Evolutionary conservation across 176 grass and related monocot genomes (phyloP), one percentile per base, ranked within the genome.

Genomic region (Musa troglodytarum): DNA sequence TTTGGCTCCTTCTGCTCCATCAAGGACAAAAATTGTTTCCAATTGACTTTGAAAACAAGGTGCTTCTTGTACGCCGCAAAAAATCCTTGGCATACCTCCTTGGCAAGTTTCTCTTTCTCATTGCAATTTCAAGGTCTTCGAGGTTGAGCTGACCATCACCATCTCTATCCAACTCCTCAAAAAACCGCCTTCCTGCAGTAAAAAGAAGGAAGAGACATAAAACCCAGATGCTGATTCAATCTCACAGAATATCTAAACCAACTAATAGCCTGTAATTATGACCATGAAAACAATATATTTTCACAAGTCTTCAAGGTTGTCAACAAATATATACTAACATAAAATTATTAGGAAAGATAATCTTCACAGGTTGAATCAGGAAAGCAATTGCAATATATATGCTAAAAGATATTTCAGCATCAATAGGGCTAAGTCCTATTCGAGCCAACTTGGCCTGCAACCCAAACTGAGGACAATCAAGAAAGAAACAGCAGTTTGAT

Each of bases 1-100:
- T 90, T 93, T 61, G 94, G 68, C 76, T 98, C 90, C 80, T 98
- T 98, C 86, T 98, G 94, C 88, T 98, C 94, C 94, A 98, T 98
- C 71, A 93, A 86, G 65, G 90, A 89, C 55, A 91, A 74, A 85
- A 91, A 98, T 59, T 98, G 90, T 82, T 98, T 98, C 94, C 86
- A 67, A 93, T 89, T 55, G 94, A 98, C 83, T 98, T 98, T 24
- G 90, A 93, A 81, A 98, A 98, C 17, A 91, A 86, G 72, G 91
- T 89, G 68, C 78, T 91, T 88, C 86, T 88, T 73, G 94, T 93
- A 20, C 73, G 88, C 12, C 84, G 80, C 58, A 98, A 85, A 49
- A 98, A 85, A 73, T 91, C 86, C 65, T 80, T 79, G n/a, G 94
- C 94, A 58, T 98, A 98, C 75, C 78, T 86, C 80, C 84, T 87